Conservation (phyloP, 2,329 filamentous ascomycete species). For the Pseudopithomyces maydicus region DNA sequence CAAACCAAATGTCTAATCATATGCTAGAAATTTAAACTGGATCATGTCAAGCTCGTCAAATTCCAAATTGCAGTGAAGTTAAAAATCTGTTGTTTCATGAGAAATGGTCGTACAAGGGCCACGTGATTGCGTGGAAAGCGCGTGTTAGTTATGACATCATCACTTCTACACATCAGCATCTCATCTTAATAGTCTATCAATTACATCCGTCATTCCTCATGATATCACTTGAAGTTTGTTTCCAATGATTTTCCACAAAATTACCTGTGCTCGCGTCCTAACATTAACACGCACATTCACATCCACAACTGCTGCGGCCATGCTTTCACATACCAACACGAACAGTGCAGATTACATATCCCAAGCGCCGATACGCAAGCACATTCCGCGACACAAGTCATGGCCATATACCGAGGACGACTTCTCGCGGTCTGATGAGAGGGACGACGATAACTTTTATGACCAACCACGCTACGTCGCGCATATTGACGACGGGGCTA, state of each 20-base stretch:
- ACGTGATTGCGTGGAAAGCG: conserved; percentile 6
- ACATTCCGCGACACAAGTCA: neutral
- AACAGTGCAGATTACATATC: neutral
- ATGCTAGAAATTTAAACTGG: too few relatives aligned
- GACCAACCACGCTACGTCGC: conserved; percentile 55
- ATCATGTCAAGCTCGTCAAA: too few relatives aligned
- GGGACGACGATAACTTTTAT: conserved; percentile 41
- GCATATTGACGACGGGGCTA: conserved; percentile 59
- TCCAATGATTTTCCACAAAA: conserved; percentile 1
- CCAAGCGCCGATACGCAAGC: neutral
- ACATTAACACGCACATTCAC: conserved; percentile 1
- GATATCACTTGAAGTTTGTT: neutral
- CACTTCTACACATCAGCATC: neutral
- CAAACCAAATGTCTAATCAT: too few relatives aligned
- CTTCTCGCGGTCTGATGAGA: conserved; percentile 47
- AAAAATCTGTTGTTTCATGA: neutral
- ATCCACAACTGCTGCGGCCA: neutral
- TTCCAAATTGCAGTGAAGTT: too few relatives aligned
- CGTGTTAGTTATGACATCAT: conserved; percentile 6
- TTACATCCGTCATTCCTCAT: neutral
- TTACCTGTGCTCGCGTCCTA: neutral
- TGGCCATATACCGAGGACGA: conserved; percentile 25
- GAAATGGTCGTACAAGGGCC: neutral
- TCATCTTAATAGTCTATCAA: neutral
- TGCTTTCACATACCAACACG: neutral